Evolutionary conservation across 257 asterid species (phyloP).

Genomic region (Ophiorrhiza pumila): DNA sequence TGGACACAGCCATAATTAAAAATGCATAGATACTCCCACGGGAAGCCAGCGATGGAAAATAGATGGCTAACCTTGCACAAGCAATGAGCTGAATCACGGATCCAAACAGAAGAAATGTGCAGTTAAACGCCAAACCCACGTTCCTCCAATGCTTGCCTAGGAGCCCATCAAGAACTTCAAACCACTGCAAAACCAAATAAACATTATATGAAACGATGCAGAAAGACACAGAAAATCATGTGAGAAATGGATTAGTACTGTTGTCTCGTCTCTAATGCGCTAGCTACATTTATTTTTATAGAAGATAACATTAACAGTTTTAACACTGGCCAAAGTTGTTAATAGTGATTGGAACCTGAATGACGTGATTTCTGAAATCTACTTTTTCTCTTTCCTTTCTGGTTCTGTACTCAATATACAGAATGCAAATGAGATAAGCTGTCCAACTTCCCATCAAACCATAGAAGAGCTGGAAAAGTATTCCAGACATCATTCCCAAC

Average conservation of each 20-base stretch:
- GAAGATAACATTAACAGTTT: no score
- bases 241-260: slow-evolving; percentile 17
- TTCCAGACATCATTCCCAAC: slow-evolving; percentile 83
- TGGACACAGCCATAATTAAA: not conserved
- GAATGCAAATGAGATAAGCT: slow-evolving; percentile 74
- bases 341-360: slow-evolving; percentile 46
- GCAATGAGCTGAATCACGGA: slow-evolving; percentile 96
- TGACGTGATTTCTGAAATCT: slow-evolving; percentile 84
- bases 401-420: slow-evolving; percentile 77
- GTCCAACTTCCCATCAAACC: slow-evolving; percentile 92
- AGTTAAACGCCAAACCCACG: slow-evolving; percentile 91
- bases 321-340: not conserved
- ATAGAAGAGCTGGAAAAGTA: slow-evolving; percentile 70
- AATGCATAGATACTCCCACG: slow-evolving; percentile 1
- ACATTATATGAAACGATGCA: not conserved
- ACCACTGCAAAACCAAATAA: slow-evolving; percentile 52
- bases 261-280: not conserved
- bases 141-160: slow-evolving; percentile 94
- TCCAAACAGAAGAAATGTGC: slow-evolving; percentile 95
- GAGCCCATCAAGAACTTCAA: slow-evolving; percentile 93
- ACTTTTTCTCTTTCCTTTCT: slow-evolving; percentile 84
- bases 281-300: no score
- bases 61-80: slow-evolving; percentile 69
- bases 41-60: not conserved
- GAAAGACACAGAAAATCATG: slow-evolving; percentile 20